phyloP scores from a whole-genome alignment of 257 asterid genomes.

The Coffea eugenioides region DNA sequence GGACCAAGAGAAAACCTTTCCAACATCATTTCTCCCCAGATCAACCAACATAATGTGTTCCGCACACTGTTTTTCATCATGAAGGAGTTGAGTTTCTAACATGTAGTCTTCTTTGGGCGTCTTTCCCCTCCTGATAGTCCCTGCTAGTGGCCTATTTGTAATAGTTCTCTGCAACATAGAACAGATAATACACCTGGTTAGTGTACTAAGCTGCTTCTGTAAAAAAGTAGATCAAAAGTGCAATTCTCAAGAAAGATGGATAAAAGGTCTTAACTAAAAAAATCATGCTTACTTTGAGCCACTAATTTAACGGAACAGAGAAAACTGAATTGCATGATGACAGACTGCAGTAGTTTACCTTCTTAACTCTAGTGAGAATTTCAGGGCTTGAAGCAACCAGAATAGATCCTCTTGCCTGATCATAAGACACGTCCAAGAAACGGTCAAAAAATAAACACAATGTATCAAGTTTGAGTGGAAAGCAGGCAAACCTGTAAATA shows the following conservation, averaged over 20 bases:
- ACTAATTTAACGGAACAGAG: not conserved
- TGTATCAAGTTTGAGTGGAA: constrained; percentile 18
- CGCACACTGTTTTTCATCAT: constrained; percentile 89
- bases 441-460: constrained; percentile 5
- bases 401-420: constrained; percentile 91
- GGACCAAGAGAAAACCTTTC: constrained; percentile 59
- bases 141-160: constrained; percentile 93
- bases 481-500: constrained; percentile 72
- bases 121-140: constrained; percentile 92
- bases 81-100: constrained; percentile 85
- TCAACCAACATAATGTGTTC: constrained; percentile 99
- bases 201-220: constrained; percentile 6
- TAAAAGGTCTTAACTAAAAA: not conserved
- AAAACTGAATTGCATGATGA: not conserved
- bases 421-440: constrained; percentile 6
- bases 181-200: constrained; percentile 13
- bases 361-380: constrained; percentile 88
- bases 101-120: constrained; percentile 82
- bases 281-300: not conserved
- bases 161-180: constrained; percentile 52
- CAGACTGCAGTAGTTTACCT: constrained; percentile 37
- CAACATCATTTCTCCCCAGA: constrained; percentile 98
- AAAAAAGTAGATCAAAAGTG: not conserved
- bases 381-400: constrained; percentile 99
- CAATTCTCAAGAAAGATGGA: not conserved